These are phyloP conservation scores for Wickerhamomyces sydowiorum DNA, from an alignment of 805 yeast species.

Conservation along the genomic window DNA sequence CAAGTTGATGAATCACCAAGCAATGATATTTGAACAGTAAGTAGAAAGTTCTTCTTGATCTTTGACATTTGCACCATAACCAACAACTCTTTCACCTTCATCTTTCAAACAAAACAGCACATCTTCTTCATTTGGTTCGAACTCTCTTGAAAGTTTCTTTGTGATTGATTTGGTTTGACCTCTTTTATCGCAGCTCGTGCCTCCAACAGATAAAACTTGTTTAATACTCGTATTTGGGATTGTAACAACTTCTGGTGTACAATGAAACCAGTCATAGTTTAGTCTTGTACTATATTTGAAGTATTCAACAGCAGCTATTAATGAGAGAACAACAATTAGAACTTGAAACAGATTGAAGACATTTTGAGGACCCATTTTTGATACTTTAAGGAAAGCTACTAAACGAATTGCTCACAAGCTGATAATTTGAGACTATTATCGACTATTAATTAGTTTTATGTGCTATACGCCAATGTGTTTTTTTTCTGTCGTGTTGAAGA, in stretches of 20 bases:
- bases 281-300: constrained; percentile 34
- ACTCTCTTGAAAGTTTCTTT: constrained; percentile 32
- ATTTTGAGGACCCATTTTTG: constrained; percentile 12
- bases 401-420: too few species aligned
- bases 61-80: constrained; percentile 12
- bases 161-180: constrained; percentile 35
- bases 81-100: constrained; percentile 17
- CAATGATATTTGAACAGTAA: constrained; percentile 20
- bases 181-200: constrained; percentile 38
- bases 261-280: constrained; percentile 40
- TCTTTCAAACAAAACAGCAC: constrained; percentile 33
- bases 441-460: too few species aligned
- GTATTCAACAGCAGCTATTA: constrained; percentile 37
- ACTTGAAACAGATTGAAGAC: constrained; percentile 23
- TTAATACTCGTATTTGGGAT: constrained; percentile 22
- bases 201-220: constrained; percentile 32
- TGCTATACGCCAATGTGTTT: too few species aligned
- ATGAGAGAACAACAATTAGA: constrained; percentile 20
- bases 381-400: too few species aligned
- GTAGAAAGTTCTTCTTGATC: constrained; percentile 11
- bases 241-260: constrained; percentile 28
- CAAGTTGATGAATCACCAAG: constrained; percentile 16
- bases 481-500: too few species aligned
- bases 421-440: too few species aligned
- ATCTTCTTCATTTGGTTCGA: constrained; percentile 31